Conservation (phyloP, 2,329 filamentous ascomycete genomes). For the Talaromyces sp. region DNA sequence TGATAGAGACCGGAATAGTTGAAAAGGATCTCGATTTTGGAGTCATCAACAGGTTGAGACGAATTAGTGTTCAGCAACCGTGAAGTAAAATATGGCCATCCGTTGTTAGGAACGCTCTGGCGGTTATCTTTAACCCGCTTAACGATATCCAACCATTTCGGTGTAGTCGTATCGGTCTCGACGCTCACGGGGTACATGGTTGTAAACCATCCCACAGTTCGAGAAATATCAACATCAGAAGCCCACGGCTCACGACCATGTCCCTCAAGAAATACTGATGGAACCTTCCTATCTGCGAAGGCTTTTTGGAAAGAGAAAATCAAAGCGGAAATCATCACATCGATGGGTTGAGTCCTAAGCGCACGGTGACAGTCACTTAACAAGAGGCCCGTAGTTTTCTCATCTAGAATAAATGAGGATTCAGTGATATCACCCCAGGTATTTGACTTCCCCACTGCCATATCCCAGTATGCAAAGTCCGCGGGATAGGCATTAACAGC, state of each 20-base stretch:
- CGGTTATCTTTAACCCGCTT: neutral
- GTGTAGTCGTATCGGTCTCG: neutral
- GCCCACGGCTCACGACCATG: conserved; percentile 39
- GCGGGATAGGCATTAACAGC: neutral
- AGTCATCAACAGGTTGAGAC: neutral
- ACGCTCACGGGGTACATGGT: neutral
- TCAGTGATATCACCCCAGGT: neutral
- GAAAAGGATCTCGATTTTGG: neutral
- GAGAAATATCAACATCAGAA: conserved; percentile 46
- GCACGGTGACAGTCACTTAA: conserved; percentile 7
- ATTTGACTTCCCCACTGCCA: neutral
- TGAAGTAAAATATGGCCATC: neutral
- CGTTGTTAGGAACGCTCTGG: neutral
- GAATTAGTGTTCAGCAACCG: neutral
- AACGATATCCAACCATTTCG: neutral
- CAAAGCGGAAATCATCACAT: conserved; percentile 43
- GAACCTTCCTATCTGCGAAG: conserved; percentile 50
- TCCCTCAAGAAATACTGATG: conserved; percentile 45
- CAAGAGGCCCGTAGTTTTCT: neutral
- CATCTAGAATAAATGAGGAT: neutral
- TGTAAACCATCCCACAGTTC: conserved; percentile 20
- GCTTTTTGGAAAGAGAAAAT: conserved; percentile 53
- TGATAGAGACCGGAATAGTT: conserved; percentile 5
- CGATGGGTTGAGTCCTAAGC: conserved; percentile 12
- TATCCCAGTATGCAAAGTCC: neutral